Base-by-base conservation (phyloP, 805 yeast species). In the Candida takata region DNA sequence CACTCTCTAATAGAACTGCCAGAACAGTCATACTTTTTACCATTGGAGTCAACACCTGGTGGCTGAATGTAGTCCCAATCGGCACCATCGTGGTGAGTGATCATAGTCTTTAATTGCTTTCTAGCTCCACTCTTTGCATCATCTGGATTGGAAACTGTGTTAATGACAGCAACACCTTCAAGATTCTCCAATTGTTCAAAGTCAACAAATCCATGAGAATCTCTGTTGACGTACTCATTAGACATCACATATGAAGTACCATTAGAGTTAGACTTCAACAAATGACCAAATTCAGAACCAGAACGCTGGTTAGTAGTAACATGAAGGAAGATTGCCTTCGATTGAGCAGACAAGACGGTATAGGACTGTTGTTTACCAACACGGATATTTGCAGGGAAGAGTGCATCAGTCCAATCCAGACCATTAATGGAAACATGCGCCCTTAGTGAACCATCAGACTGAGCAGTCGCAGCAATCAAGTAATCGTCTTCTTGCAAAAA, bases 71-170 rank as follows among this genome's bases (percentile, higher is more conserved):
- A 76, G 5, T 67, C 57, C 97, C 97, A 90, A 42, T 80, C 79
- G 4, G 90, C 84, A 38, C 96, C 98, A 57, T 92, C 97, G 56
- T 86, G 86, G 52, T 79, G 85, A 0, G 97, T 75, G 36, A 88
- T 84, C 57, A 65, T 69, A 0, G 96, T 72, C 54, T 77, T 77
- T 40, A 90, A 57, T 44, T 65, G 57, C 57, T 88, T 88, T 8
- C 55, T 45, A 5, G 65, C 61, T 7, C 74, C 74, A 2, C 48
- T 45, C 6, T 49, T 55, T 6, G 70, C 70, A 7, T 70, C 70
- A 2, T 62, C 58, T 0, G 70, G 57, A 47, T 83, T 83, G 8
- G 59, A 42, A 4, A 88, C 95, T 5, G 72, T 62, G 56, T 90
- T 90, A 15, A 82, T 72, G 8, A 88, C 45, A 2, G 85, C 69